Evolutionary conservation across 2,329 filamentous ascomycete species (phyloP).

Genomic region (Didymella exigua): DNA sequence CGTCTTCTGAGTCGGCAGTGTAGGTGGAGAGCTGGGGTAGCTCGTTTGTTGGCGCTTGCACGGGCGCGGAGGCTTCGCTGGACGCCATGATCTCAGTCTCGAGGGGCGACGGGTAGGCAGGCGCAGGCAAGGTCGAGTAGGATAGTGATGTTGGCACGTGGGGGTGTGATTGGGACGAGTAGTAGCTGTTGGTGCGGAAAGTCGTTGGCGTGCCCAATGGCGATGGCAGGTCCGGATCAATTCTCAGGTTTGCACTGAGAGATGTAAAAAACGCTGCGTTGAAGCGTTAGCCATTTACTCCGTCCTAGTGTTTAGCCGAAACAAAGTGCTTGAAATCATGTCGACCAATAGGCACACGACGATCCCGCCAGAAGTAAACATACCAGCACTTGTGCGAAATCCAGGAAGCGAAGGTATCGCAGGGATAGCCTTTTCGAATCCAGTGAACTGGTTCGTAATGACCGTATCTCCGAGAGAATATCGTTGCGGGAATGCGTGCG

Average conservation of each 20-base stretch:
- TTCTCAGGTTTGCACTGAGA: constrained; percentile 77
- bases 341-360: constrained; percentile 24
- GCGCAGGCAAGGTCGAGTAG: constrained; percentile 52
- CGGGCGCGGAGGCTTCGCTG: constrained; percentile 33
- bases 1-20: constrained; percentile 55
- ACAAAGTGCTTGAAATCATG: constrained; percentile 12
- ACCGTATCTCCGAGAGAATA: constrained; percentile 37
- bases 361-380: constrained; percentile 29
- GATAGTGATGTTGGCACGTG: constrained; percentile 57
- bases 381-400: constrained; percentile 48
- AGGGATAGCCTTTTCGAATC: constrained; percentile 46
- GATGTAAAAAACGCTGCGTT: constrained; percentile 79
- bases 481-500: constrained; percentile 39
- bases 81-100: constrained; percentile 46
- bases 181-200: constrained; percentile 46
- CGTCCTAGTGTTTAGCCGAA: background rate
- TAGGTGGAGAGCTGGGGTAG: constrained; percentile 68
- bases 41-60: constrained; percentile 26
- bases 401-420: constrained; percentile 45
- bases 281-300: constrained; percentile 19
- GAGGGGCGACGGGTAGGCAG: constrained; percentile 43
- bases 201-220: constrained; percentile 70
- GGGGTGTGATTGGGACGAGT: constrained; percentile 61
- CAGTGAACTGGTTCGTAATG: constrained; percentile 42
- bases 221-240: constrained; percentile 63